Percentiles rank a stretch among this genome's conserved stretches.
Conservation (phyloP, 2,329 filamentous ascomycete species). For the Harringtonia aguacate region DNA sequence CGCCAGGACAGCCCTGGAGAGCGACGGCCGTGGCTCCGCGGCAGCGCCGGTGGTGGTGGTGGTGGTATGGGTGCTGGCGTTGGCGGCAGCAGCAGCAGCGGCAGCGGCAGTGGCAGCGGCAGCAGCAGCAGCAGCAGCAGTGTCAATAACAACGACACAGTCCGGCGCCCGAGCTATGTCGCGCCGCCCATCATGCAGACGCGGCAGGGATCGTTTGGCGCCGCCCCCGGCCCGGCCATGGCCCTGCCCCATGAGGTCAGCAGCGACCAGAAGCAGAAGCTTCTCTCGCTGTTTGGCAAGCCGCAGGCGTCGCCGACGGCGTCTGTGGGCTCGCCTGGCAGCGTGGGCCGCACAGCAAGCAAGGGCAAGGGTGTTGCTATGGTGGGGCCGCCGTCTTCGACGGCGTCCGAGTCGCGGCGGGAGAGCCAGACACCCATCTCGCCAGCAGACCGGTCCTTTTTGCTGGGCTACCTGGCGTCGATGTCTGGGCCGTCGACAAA, state of each 20-base stretch:
- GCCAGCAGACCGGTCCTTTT: slow-evolving; percentile 62
- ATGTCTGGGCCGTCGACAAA: slow-evolving; percentile 23
- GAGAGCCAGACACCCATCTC: slow-evolving; percentile 47
- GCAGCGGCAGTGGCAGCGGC: background rate
- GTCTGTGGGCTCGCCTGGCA: slow-evolving; percentile 7
- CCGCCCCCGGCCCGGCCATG: background rate
- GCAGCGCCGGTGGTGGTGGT: too few relatives aligned
- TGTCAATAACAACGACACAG: background rate
- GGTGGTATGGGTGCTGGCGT: too few relatives aligned
- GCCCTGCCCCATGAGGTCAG: too few relatives aligned
- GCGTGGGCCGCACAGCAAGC: slow-evolving; percentile 12
- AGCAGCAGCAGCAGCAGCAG: background rate
- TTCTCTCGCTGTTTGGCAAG: slow-evolving; percentile 55
- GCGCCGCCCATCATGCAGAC: background rate
- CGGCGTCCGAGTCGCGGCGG: slow-evolving; percentile 23
- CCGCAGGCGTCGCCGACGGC: slow-evolving; percentile 16
- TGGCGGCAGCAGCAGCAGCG: background rate
- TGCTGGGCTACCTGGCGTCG: slow-evolving; percentile 63
- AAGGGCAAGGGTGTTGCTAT: slow-evolving; percentile 11
- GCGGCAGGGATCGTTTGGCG: background rate
- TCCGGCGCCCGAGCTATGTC: background rate
- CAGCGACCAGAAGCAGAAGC: slow-evolving; percentile 31
- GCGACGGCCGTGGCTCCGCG: too few relatives aligned
- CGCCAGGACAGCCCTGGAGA: too few relatives aligned
- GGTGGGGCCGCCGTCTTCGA: too few relatives aligned